phyloP scores from a whole-genome alignment of 768 basidiomycete species.

The Lactarius indigo region DNA sequence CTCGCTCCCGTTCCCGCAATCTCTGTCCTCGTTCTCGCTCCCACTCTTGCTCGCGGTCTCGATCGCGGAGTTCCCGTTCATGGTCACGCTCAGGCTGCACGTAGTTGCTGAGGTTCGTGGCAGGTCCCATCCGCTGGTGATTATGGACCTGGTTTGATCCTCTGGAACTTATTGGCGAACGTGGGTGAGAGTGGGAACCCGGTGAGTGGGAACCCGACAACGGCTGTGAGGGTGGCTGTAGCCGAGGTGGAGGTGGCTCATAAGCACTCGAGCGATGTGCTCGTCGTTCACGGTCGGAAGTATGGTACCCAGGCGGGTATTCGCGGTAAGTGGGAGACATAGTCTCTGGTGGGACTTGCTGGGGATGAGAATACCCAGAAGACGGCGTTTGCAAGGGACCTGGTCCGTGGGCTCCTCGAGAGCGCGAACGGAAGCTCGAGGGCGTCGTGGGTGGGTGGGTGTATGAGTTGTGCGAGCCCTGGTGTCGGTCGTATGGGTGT shows the following conservation, averaged over 20 bases:
- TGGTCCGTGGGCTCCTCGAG: constrained; percentile 22
- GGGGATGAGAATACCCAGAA: constrained; percentile 19
- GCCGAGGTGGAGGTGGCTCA: constrained; percentile 5
- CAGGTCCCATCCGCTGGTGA: constrained; percentile 67
- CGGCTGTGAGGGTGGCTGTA: constrained; percentile 16
- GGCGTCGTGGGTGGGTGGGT: constrained; percentile 4
- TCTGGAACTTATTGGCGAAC: constrained; percentile 35
- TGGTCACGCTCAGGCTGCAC: constrained; percentile 49
- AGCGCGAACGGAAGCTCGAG: constrained; percentile 16
- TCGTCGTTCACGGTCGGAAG: constrained; percentile 17
- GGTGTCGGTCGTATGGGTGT: constrained; percentile 18
- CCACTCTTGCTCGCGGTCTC: constrained; percentile 33
- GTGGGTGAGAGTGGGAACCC: constrained; percentile 47
- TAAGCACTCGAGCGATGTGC: constrained; percentile 15
- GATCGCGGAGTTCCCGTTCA: constrained; percentile 42
- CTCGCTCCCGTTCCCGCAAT: constrained; percentile 29
- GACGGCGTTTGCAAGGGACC: constrained; percentile 21
- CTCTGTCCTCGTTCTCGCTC: constrained; percentile 38
- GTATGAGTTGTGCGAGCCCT: constrained; percentile 16
- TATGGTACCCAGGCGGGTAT: constrained; percentile 13
- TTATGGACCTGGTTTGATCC: constrained; percentile 45
- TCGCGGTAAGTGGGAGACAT: constrained; percentile 23
- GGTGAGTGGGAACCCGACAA: constrained; percentile 22
- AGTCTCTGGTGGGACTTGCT: constrained; percentile 24
- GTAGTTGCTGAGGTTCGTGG: constrained; percentile 47